Evolutionary conservation across 2,329 filamentous ascomycete species (phyloP).

Genomic region (Ophiostoma sp.): DNA sequence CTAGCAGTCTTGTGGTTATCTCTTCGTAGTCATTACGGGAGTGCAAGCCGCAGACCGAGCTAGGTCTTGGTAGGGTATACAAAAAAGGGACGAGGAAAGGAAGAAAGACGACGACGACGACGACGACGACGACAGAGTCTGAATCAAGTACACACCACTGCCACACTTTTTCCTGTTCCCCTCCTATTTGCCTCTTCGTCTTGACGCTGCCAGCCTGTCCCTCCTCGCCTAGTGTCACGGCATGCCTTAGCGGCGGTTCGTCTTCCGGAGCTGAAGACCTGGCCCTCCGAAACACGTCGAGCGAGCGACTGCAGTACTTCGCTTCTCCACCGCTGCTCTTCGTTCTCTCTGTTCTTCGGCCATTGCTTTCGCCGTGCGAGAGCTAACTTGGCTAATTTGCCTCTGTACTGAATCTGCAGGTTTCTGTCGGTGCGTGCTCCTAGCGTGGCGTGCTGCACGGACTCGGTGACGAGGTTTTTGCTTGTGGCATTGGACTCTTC

Average conservation of each 20-base stretch:
- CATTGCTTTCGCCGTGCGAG: no score
- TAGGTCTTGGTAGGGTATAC: background rate
- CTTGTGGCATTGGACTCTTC: no score
- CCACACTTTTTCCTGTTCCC: constrained; percentile 6
- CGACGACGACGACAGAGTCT: background rate
- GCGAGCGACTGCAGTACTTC: no score
- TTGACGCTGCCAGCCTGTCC: constrained; percentile 7
- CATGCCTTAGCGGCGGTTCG: background rate
- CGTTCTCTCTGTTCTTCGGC: background rate
- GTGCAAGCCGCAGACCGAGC: background rate
- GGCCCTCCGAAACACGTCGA: background rate
- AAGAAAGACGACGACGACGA: background rate
- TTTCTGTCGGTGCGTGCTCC: no score
- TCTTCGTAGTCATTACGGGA: background rate
- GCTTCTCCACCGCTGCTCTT: background rate
- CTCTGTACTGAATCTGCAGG: no score
- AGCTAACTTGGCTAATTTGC: no score
- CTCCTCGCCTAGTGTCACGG: constrained; percentile 9
- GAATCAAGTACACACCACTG: background rate
- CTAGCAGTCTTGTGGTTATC: no score
- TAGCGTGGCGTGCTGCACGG: no score
- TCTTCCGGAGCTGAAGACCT: constrained; percentile 3
- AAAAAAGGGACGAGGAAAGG: background rate
- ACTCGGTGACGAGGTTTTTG: no score
- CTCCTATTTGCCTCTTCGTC: background rate